Evolutionary conservation across 1,139 yeast species (phyloP), one percentile per base, ranked within the genome.

Genomic region (Pneumocystis wakefieldiae): DNA sequence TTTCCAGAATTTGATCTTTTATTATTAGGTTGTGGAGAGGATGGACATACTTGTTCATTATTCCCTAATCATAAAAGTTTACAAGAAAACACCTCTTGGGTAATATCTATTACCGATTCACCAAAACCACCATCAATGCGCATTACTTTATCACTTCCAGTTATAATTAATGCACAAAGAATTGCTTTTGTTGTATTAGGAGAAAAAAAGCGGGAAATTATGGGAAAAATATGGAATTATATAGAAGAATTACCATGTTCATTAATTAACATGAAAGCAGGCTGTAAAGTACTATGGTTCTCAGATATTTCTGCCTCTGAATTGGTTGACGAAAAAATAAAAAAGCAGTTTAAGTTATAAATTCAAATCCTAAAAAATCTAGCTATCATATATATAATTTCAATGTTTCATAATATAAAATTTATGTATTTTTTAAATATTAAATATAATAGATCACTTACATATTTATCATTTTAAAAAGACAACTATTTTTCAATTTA

Each of bases 211-310:
- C 97, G 97, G 5, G 96, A 96, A 6, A 85, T 92, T 65, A 83
- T 92, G 73, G 85, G 90, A 73, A 87, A 86, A 6, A 92, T 92
- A 65, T 88, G 92, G 92, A 97, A 92, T 76, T 83, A 97, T 71
- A 97, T 97, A 3, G 98, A 92, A 72, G 97, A 96, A 0, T 80
- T 92, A 68, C 98, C 98, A 32, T 87, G 95, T 67, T 85, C 95
- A 66, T 85, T 92, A 65, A 97, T 92, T 67, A 91, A 91, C 73
- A 97, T 90, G 75, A 89, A 90, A 42, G 96, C 97, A 35, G 96
- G 96, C 1, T 97, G 97, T 39, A 87, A 87, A 76, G 96, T 92
- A 10, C 83, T 92, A 19, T 92, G 98, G 98, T 92, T 92, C 77
- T 97, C 92, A 60, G 98, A 92, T 75, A 89, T 89, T 71, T 97